These are phyloP conservation scores for Moricandia arvensis DNA, from an alignment of 345 rosid genomes.

Conservation along the genomic window DNA sequence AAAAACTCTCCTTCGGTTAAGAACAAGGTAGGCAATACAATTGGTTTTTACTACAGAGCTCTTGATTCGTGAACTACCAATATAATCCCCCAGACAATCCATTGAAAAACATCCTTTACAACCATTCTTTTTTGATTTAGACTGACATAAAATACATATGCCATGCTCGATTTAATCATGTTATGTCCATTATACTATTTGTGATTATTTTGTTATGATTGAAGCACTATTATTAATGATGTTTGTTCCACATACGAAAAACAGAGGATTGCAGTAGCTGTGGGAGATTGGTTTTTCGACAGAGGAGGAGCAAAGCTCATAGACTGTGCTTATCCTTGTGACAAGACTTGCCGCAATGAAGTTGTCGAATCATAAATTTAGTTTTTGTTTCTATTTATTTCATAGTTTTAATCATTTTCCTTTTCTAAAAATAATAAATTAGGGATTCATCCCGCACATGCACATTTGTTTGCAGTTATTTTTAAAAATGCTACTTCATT, in stretches of 20 bases:
- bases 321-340: conserved; percentile 91
- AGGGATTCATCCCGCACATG: too few relatives aligned
- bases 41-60: neutral
- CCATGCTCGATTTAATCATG: neutral
- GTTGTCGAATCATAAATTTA: neutral
- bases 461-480: too few relatives aligned
- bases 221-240: neutral
- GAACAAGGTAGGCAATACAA: conserved; percentile 29
- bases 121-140: neutral
- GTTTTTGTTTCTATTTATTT: neutral
- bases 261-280: conserved; percentile 87
- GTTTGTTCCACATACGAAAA: conserved; percentile 1
- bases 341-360: conserved; percentile 77
- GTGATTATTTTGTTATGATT: neutral
- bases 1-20: conserved; percentile 28
- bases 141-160: neutral
- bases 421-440: too few relatives aligned
- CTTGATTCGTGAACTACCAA: neutral
- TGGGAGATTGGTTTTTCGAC: conserved; percentile 92
- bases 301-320: conserved; percentile 58
- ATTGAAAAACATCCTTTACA: neutral
- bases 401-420: too few relatives aligned
- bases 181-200: neutral
- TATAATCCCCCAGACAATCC: neutral
- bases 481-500: too few relatives aligned